Evolutionary conservation across 805 yeast species (phyloP), one percentile per base, ranked within the genome.

Genomic region (Candida golubevii): DNA sequence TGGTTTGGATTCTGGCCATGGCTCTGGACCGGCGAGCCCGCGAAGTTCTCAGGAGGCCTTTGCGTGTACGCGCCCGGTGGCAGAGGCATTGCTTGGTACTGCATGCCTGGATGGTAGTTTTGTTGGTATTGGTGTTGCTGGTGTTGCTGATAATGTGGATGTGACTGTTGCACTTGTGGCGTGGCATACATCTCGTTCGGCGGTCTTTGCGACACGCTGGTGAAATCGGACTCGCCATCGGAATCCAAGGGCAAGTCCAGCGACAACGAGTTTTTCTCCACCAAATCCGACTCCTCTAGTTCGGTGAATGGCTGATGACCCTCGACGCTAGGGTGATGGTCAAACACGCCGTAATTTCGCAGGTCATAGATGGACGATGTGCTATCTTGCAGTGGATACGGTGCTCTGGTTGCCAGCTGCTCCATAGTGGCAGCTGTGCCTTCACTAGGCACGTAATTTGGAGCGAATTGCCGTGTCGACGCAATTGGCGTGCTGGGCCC

Each of bases 181-280:
- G 48, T 26, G 31, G 48, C 23, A 46, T 53, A 53, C 38, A 32
- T 44, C 35, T 85, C 86, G 55, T 85, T 85, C 12, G 80, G 73
- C 26, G 82, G 89, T 59, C 91, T 71, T 62, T 85, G 91, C 7
- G 90, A 83, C 1, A 85, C 86, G 41, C 88, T 81, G 1, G 93
- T 85, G 62, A 85, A 83, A 56, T 82, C 83, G 1, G 91, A 84
- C 38, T 72, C 79, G 29, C 59, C 59, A 48, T 70, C 75, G 0
- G 74, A 70, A 38, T 61, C 67, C 14, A 53, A 29, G 26, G 47
- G 49, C 14, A 45, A 34, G 11, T 38, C 48, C 26, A 38, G 48
- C n/a, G 11, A 11, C 36, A 36, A 36, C 3, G 54, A 49, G 35
- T 26, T 42, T 11, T 39, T 32, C 35, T 51, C 57, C 7, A 38